Evolutionary conservation across 805 yeast species (phyloP).

Genomic region (Hanseniaspora occidentalis): DNA sequence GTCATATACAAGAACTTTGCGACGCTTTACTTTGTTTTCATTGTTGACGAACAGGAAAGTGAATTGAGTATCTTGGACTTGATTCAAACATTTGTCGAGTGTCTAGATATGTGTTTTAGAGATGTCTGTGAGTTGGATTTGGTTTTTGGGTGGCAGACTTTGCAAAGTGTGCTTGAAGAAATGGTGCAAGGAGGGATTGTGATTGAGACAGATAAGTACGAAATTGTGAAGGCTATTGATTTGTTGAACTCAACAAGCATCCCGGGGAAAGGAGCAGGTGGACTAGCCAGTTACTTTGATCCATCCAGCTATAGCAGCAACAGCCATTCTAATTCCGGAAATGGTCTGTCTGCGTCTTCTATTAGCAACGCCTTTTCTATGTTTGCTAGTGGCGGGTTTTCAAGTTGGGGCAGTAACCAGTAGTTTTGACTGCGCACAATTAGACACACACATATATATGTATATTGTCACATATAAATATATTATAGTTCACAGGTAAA

Average conservation of each 20-base stretch:
- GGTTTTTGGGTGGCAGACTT: constrained; percentile 97
- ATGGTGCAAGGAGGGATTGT: constrained; percentile 98
- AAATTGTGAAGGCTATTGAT: constrained; percentile 74
- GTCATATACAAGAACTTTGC: constrained; percentile 93
- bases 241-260: constrained; percentile 24
- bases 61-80: constrained; percentile 88
- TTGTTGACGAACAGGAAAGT: constrained; percentile 91
- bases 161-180: constrained; percentile 83
- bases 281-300: neutral
- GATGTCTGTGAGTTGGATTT: constrained; percentile 92
- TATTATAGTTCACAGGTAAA: neutral
- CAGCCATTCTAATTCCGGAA: neutral
- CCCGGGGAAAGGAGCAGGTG: neutral
- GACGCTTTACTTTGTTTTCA: constrained; percentile 87
- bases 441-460: too few relatives aligned
- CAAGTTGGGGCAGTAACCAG: neutral
- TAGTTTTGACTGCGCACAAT: neutral
- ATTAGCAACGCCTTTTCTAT: constrained; percentile 1
- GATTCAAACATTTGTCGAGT: constrained; percentile 94
- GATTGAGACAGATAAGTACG: constrained; percentile 73
- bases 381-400: constrained; percentile 1
- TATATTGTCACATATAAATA: too few relatives aligned
- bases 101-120: constrained; percentile 82
- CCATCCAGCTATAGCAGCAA: neutral
- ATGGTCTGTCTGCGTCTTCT: neutral